Evolutionary conservation across 345 rosid species (phyloP).

Genomic region (Rhizophora mangle): DNA sequence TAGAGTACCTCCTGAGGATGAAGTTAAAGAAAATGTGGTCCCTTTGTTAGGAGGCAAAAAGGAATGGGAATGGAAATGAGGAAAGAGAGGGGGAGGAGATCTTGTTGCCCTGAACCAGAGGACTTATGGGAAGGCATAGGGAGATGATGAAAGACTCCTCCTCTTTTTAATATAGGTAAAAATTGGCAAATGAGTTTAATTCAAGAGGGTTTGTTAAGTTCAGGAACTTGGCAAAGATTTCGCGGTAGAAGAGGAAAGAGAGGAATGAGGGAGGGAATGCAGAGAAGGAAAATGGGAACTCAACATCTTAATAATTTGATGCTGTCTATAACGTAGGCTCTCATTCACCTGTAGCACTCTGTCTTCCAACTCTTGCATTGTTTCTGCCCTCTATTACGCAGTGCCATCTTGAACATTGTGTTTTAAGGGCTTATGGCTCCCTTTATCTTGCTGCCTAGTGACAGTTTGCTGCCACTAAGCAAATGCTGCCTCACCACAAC

Average conservation of each 20-base stretch:
- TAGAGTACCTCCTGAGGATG: constrained; percentile 72
- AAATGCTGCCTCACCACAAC: not conserved
- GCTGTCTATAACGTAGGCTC: not conserved
- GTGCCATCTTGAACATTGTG: not conserved
- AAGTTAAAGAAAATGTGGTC: constrained; percentile 44
- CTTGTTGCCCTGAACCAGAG: constrained; percentile 41
- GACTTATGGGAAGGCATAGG: constrained; percentile 40
- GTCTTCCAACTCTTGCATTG: not conserved
- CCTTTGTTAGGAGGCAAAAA: constrained; percentile 26
- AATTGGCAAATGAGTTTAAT: constrained; percentile 56
- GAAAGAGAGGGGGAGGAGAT: constrained; percentile 22
- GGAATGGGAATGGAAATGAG: constrained; percentile 1
- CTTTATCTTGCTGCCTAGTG: not conserved
- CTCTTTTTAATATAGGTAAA: constrained; percentile 58
- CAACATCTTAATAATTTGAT: not conserved
- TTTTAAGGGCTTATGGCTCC: too few relatives aligned
- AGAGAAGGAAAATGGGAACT: constrained; percentile 19
- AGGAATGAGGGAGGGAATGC: constrained; percentile 29
- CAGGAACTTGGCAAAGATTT: constrained; percentile 74
- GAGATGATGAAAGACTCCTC: constrained; percentile 47
- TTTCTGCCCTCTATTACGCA: not conserved
- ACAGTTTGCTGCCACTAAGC: not conserved
- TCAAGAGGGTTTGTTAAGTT: constrained; percentile 63
- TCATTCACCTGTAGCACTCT: not conserved
- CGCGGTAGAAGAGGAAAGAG: constrained; percentile 59